Conservation (phyloP, 805 yeast species). For the Candida caryicola region DNA sequence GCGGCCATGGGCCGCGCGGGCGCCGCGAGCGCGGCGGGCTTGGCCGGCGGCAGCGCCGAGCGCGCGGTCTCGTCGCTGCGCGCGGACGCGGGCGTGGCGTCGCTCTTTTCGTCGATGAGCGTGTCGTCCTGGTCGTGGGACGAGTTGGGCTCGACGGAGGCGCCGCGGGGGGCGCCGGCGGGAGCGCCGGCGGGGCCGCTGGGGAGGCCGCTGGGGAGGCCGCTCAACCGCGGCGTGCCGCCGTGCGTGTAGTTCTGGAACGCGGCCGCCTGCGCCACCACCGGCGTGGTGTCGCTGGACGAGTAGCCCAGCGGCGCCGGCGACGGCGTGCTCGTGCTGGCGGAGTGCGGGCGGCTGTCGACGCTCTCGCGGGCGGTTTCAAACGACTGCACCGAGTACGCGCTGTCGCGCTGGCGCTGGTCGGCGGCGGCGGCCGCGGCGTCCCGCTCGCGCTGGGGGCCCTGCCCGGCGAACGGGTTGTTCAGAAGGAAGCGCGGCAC, state of each 20-base stretch:
- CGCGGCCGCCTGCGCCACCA: conserved; percentile 21
- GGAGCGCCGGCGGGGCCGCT: conserved; percentile 35
- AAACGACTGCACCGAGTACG: conserved; percentile 23
- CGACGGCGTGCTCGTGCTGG: conserved; percentile 18
- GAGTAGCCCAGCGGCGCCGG: conserved; percentile 18
- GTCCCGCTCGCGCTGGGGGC: conserved; percentile 1
- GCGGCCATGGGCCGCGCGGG: conserved; percentile 1
- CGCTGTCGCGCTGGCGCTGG: conserved; percentile 4
- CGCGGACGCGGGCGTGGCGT: background rate
- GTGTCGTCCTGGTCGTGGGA: conserved; percentile 24
- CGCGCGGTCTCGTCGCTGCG: conserved; percentile 1
- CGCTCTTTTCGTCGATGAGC: conserved; percentile 17
- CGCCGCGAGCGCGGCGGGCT: background rate
- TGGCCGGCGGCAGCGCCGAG: too few relatives aligned
- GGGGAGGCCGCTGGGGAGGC: conserved; percentile 88
- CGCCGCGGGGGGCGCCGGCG: conserved; percentile 1
- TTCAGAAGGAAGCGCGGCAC: background rate
- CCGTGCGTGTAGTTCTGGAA: conserved; percentile 20
- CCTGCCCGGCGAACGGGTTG: conserved; percentile 2
- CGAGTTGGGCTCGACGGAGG: background rate
- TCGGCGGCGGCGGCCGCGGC: too few relatives aligned
- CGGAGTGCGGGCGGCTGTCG: background rate
- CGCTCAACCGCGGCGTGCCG: conserved; percentile 76
- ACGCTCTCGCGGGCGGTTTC: conserved; percentile 23
- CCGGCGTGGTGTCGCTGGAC: conserved; percentile 23